Evolutionary conservation across 495 filamentous ascomycete genomes (phyloP).

Genomic region (Xylaria bambusicola): DNA sequence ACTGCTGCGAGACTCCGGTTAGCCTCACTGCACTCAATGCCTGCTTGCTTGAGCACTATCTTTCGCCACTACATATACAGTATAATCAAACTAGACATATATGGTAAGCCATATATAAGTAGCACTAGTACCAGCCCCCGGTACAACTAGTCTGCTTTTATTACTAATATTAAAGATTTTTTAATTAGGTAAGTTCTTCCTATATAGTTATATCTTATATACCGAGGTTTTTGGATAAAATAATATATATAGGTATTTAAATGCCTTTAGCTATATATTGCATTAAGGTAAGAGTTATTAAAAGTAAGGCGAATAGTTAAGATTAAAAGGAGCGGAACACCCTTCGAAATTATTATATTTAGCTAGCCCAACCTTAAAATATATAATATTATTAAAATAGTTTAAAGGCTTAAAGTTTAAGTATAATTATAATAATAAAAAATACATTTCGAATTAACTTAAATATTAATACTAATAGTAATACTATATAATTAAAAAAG

Average conservation of each 20-base stretch:
- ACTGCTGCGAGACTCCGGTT: conserved; percentile 11
- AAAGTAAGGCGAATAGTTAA: conserved; percentile 5
- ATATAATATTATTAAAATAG: no score
- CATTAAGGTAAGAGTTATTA: no score
- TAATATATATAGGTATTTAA: background rate
- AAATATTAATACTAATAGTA: no score
- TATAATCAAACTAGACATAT: no score
- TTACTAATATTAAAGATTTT: background rate
- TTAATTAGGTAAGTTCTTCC: conserved; percentile 13
- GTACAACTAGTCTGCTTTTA: conserved; percentile 3
- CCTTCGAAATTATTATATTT: background rate
- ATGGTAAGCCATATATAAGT: no score
- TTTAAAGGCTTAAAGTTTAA: no score
- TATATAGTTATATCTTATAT: background rate
- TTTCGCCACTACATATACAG: background rate
- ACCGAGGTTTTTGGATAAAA: background rate
- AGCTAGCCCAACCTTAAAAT: background rate
- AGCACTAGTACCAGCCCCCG: background rate
- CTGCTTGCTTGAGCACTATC: no score
- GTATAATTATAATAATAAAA: no score
- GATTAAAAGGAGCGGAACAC: background rate
- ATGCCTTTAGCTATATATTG: no score
- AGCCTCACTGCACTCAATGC: background rate
- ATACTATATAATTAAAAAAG: no score
- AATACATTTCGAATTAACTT: no score